Conservation (phyloP, 2,329 filamentous ascomycete species). For the Venturia oleaginea region DNA sequence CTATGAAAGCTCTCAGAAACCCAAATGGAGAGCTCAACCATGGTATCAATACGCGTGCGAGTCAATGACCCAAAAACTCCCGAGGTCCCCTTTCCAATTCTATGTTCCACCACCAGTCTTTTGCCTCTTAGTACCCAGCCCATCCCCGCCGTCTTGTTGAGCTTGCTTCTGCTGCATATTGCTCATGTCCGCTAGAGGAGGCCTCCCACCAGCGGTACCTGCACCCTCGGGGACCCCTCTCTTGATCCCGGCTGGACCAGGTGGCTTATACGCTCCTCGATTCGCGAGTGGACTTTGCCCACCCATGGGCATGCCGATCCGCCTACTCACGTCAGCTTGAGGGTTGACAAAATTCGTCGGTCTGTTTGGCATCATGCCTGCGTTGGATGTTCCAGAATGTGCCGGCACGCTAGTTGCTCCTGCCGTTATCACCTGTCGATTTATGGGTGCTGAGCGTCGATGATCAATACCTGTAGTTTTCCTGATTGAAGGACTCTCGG, state of each 20-base stretch:
- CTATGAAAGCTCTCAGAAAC: neutral
- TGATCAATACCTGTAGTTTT: constrained; percentile 12
- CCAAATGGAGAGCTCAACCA: neutral
- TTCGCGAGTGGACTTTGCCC: constrained; percentile 36
- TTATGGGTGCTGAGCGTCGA: constrained; percentile 11
- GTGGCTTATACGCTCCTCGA: constrained; percentile 37
- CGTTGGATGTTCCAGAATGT: constrained; percentile 21
- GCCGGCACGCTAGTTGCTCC: neutral
- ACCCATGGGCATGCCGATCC: constrained; percentile 40
- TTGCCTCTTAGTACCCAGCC: constrained; percentile 5
- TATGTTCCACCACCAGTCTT: neutral
- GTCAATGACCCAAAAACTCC: neutral
- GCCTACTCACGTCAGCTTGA: constrained; percentile 35
- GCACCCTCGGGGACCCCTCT: constrained; percentile 20
- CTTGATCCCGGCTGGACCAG: constrained; percentile 26
- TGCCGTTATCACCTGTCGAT: constrained; percentile 19
- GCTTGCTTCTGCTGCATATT: constrained; percentile 2
- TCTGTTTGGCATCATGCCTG: constrained; percentile 28
- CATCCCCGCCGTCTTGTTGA: neutral
- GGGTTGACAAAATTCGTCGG: constrained; percentile 22
- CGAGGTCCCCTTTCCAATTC: neutral
- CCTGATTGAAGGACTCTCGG: constrained; percentile 23
- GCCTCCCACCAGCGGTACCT: constrained; percentile 1
- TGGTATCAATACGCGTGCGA: neutral
- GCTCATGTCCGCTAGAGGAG: constrained; percentile 12